Base-by-base conservation (phyloP, 164 flowering plant species). In the Macadamia tetraphylla region DNA sequence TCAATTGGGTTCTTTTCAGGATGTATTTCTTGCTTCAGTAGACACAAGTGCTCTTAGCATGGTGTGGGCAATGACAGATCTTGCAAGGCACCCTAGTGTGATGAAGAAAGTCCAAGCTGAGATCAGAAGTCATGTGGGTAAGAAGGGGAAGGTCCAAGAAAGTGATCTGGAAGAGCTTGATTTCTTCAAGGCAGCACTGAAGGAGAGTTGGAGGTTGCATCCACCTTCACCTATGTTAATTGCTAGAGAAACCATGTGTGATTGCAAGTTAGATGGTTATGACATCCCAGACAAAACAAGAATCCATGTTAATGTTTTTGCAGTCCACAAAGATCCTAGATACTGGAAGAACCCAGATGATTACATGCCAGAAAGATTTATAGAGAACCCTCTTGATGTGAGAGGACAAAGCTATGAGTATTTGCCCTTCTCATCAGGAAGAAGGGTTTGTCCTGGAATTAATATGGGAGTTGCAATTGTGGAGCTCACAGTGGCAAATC, bases 311-410 rank as follows among this genome's bases (percentile, higher is more conserved):
- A 70, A 70, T 13, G 52, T 62, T 3, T 63, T 61, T 61, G 63
- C 72, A 9, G 63, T 70, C 15, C 23, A n/a, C 5, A 63, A 67
- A 42, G 40, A 70, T 66, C 62, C 72, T 29, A 69, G 62, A 11
- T 51, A 62, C 32, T 62, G 72, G 66, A 29, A 63, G 10, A 23
- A 62, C 60, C 67, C 62, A n/a, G 52, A 55, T 30, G 67, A 70
- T 11, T 70, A 43, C 40, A 55, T 17, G 30, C 72, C 72, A 42
- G 72, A 70, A 35, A 70, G 72, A 62, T 70, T 70, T 44, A 13
- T 63, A 1, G 58, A 55, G 12, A 46, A 46, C 9, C 8, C 9
- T 11, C 9, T 46, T 46, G 51, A 46, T 8, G 51, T 46, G 51
- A 9, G 13, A 46, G 58, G 58, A 17, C n/a, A 55, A 12, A 35